Base-by-base conservation (phyloP, 2,329 filamentous ascomycete species). In the Furcasterigmium furcatum region DNA sequence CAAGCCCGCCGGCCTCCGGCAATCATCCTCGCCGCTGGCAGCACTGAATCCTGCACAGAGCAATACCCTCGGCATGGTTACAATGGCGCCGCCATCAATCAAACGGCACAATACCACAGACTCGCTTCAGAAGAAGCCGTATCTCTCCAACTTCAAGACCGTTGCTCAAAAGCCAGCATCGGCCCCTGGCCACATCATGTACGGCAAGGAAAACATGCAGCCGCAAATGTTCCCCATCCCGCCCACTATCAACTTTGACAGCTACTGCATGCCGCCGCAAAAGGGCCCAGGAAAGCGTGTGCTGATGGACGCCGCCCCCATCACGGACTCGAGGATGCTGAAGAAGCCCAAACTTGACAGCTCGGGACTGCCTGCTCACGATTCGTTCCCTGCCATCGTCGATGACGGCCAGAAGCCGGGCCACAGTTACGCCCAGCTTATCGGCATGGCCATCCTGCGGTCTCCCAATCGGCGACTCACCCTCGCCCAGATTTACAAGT, bases 401-500 rank as follows among this genome's bases (percentile, higher is more conserved):
- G 94, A 97, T 60, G 90, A 96, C 61, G 92, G 91, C 57, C 75
- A 76, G 45, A 97, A 99, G 64, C 94, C 94, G 6, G 80, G 84
- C 5, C 90, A 92, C 67, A 97, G 91, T 70, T 99, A 99, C 63
- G 92, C 94, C 18, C 88, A 87, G 56, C 78, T 99, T 55, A 97
- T 97, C 53, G 94, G 89, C 61, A 96, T 96, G 91, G 91, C 94
- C 43, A 96, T 99, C 57, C 75, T 97, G 19, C 84, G 91, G 51
- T 89, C 94, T 5, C 85, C 88, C 12, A 83, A 85, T 50, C 84
- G 91, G 49, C 86, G 88, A 43, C 76, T 97, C 51, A 97, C 94
- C 1, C 77, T 99, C 16, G 84, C 91, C 21, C 91, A 96, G 65
- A 99, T 99, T 56, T 99, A 97, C 77, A 96, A 95, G 63, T 99